Conservation (phyloP, 768 basidiomycete species). For the Trametopsis cervina region DNA sequence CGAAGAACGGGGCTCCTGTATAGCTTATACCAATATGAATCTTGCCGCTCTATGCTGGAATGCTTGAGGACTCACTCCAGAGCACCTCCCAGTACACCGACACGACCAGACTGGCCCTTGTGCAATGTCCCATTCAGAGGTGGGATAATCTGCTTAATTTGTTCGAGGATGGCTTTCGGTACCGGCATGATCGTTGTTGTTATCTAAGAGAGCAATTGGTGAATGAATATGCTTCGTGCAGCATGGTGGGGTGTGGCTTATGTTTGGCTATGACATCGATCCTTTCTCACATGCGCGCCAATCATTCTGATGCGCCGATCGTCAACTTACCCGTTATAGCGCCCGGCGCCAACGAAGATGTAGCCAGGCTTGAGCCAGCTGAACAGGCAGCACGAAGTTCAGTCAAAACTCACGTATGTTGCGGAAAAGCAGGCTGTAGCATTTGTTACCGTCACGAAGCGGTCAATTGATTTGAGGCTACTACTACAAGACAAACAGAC, state of each 20-base stretch:
- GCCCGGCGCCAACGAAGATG: too few species aligned
- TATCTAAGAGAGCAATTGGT: neutral
- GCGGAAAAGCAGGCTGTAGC: too few species aligned
- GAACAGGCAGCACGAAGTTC: too few species aligned
- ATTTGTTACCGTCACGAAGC: too few species aligned
- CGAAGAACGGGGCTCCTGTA: slow-evolving; percentile 95
- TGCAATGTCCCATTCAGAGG: slow-evolving; percentile 84
- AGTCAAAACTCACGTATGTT: too few species aligned
- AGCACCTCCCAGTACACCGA: slow-evolving; percentile 92
- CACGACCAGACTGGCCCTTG: slow-evolving; percentile 95
- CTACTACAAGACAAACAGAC: neutral
- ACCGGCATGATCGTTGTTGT: slow-evolving; percentile 43
- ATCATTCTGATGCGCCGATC: too few species aligned
- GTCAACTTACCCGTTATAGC: too few species aligned
- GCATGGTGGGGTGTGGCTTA: too few species aligned
- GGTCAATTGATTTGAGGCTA: too few species aligned
- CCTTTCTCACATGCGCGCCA: too few species aligned
- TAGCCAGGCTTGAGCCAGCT: too few species aligned
- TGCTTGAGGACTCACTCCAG: slow-evolving; percentile 58
- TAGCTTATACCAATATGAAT: slow-evolving; percentile 49
- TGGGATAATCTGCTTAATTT: slow-evolving; percentile 80
- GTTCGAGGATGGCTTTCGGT: slow-evolving; percentile 52
- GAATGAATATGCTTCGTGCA: neutral
- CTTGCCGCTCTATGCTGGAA: neutral
- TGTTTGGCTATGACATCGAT: too few species aligned